These are phyloP conservation scores for Magnaporthales sp. DNA, from an alignment of 2,329 filamentous ascomycete genomes.

Conservation along the genomic window DNA sequence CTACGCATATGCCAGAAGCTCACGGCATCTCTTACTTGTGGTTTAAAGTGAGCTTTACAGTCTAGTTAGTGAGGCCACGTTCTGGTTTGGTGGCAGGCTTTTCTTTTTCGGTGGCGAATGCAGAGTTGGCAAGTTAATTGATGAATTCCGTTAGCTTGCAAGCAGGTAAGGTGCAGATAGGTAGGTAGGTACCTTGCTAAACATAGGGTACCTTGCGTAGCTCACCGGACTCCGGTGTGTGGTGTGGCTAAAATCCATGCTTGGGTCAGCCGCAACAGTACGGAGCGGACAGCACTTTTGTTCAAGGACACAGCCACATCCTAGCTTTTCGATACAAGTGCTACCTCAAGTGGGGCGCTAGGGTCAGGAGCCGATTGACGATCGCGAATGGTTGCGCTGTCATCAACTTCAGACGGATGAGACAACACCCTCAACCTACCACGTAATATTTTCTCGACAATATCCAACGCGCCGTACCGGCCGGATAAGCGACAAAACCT, in stretches of 20 bases:
- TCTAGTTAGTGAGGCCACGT: neutral
- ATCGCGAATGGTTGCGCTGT: neutral
- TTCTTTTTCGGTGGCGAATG: neutral
- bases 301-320: neutral
- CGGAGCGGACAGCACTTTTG: neutral
- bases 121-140: neutral
- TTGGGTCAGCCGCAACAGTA: neutral
- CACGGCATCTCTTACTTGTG: neutral
- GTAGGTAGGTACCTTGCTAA: neutral
- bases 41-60: neutral
- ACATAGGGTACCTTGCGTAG: neutral
- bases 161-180: neutral
- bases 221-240: neutral
- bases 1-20: neutral
- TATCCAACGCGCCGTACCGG: neutral
- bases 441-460: neutral
- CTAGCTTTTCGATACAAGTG: neutral
- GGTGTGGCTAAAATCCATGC: neutral
- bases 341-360: neutral
- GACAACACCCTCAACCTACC: neutral
- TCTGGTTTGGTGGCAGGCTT: neutral
- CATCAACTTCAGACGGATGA: neutral
- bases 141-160: neutral
- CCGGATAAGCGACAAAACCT: neutral
- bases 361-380: neutral